phyloP scores from a whole-genome alignment of 768 basidiomycete genomes.

The Mycena crocata region DNA sequence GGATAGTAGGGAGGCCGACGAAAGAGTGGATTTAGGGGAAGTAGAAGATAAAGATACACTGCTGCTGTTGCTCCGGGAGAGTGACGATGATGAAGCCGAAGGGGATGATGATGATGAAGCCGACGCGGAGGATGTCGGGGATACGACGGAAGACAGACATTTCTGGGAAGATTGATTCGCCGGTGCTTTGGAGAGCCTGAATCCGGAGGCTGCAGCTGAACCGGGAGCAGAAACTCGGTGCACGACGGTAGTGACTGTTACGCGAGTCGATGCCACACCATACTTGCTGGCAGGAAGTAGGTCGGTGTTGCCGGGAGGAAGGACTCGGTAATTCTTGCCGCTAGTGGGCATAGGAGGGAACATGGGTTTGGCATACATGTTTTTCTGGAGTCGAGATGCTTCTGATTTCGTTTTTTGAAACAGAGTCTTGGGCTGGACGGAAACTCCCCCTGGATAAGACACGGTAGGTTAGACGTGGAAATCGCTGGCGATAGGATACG shows the following conservation, averaged over 20 bases:
- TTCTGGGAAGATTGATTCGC: slow-evolving; percentile 15
- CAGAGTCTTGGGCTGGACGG: slow-evolving; percentile 68
- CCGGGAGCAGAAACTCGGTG: slow-evolving; percentile 41
- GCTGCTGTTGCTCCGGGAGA: slow-evolving; percentile 7
- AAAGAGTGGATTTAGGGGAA: slow-evolving; percentile 12
- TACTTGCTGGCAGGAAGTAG: slow-evolving; percentile 50
- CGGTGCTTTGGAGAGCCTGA: slow-evolving; percentile 12
- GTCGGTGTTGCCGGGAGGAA: slow-evolving; percentile 48
- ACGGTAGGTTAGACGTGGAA: slow-evolving; percentile 27
- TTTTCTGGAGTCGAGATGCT: slow-evolving; percentile 74
- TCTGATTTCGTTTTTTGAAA: slow-evolving; percentile 83
- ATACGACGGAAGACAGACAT: neutral
- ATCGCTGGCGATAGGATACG: slow-evolving; percentile 38
- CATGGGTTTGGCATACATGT: slow-evolving; percentile 64
- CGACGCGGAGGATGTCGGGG: slow-evolving; percentile 14
- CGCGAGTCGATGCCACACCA: slow-evolving; percentile 49
- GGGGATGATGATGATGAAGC: slow-evolving; percentile 10
- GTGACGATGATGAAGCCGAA: slow-evolving; percentile 9
- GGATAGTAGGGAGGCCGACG: slow-evolving; percentile 15
- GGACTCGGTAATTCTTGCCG: slow-evolving; percentile 57
- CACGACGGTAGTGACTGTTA: slow-evolving; percentile 64
- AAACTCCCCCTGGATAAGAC: slow-evolving; percentile 48
- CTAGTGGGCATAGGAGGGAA: slow-evolving; percentile 63
- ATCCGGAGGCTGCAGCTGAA: slow-evolving; percentile 21
- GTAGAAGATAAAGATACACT: slow-evolving; percentile 14